Conservation (phyloP, 2,329 filamentous ascomycete genomes). For the Lachnellula occidentalis region DNA sequence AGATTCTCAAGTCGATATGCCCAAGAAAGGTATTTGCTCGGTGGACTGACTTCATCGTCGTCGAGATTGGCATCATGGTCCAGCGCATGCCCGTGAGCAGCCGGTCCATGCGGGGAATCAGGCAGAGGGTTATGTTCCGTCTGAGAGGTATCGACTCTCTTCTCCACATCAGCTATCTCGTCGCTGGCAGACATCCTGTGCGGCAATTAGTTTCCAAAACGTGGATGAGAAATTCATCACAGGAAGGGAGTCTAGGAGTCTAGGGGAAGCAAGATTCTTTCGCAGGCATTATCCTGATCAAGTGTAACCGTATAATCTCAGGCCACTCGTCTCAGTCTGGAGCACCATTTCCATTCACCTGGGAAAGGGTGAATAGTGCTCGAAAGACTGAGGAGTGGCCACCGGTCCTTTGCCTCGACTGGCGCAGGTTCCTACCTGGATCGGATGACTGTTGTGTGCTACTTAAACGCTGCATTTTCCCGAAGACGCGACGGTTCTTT, state of each 20-base stretch:
- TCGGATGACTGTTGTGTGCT: conserved; percentile 13
- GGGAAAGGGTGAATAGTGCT: conserved; percentile 8
- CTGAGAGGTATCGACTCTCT: conserved; percentile 2
- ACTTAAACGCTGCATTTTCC: conserved; percentile 21
- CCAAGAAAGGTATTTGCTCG: conserved; percentile 15
- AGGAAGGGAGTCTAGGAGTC: conserved; percentile 20
- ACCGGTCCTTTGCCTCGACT: conserved; percentile 23
- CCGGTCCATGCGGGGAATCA: neutral
- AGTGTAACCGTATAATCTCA: conserved; percentile 93
- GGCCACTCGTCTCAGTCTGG: conserved; percentile 35
- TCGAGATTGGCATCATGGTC: conserved; percentile 12
- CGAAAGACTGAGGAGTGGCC: conserved; percentile 8
- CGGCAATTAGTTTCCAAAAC: conserved; percentile 21
- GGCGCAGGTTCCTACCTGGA: conserved; percentile 21
- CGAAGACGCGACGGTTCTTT: neutral
- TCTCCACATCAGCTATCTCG: conserved; percentile 20
- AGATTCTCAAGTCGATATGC: conserved; percentile 20
- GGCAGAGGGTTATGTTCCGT: neutral
- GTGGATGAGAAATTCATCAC: neutral
- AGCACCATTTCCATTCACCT: conserved; percentile 7
- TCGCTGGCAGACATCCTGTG: conserved; percentile 16
- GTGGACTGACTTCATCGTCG: conserved; percentile 8
- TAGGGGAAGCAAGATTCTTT: conserved; percentile 83
- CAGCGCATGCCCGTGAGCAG: neutral
- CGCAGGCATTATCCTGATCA: conserved; percentile 99